These are phyloP conservation scores for Huntiella abstrusa DNA, from an alignment of 2,329 filamentous ascomycete genomes.

Conservation along the genomic window DNA sequence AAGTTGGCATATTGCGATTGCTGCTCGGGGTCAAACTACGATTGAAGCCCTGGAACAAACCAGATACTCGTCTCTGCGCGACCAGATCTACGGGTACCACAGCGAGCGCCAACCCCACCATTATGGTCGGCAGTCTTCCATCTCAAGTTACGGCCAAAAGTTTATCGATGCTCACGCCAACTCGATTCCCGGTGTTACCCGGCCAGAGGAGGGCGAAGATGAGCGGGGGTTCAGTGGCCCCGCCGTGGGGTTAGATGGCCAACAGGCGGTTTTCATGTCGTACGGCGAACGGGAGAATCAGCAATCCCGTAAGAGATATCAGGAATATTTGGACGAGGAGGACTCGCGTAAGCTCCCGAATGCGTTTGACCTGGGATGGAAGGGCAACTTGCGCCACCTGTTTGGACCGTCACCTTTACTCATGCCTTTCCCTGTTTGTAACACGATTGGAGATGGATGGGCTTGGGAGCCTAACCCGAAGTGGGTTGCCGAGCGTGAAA, in stretches of 20 bases:
- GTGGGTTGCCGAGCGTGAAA: slow-evolving; percentile 56
- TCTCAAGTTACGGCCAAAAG: slow-evolving; percentile 49
- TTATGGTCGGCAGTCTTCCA: slow-evolving; percentile 22
- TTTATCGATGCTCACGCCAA: slow-evolving; percentile 69
- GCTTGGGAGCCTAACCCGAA: slow-evolving; percentile 68
- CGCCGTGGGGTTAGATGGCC: slow-evolving; percentile 17
- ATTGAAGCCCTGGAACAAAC: slow-evolving; percentile 96
- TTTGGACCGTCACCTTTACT: slow-evolving; percentile 55
- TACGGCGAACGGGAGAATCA: slow-evolving; percentile 37
- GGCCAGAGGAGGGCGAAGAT: slow-evolving; percentile 65
- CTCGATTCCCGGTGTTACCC: slow-evolving; percentile 58
- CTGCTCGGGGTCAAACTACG: slow-evolving; percentile 65
- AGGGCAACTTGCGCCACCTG: slow-evolving; percentile 59
- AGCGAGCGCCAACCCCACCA: slow-evolving; percentile 31
- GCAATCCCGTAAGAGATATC: slow-evolving; percentile 35
- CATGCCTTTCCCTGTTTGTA: slow-evolving; percentile 68
- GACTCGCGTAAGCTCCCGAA: slow-evolving; percentile 78
- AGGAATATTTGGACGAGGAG: slow-evolving; percentile 71
- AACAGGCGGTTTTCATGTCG: slow-evolving; percentile 26
- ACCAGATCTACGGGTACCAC: slow-evolving; percentile 47
- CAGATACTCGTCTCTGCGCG: slow-evolving; percentile 65
- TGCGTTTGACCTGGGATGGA: slow-evolving; percentile 80
- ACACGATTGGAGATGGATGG: slow-evolving; percentile 85
- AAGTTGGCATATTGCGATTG: slow-evolving; percentile 74
- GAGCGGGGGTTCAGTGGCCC: slow-evolving; percentile 15